A percentile compares a stretch with the other conserved stretches of the same genome.
Conservation (phyloP, 1,284 basidiomycete species). For the Mycena sp. region DNA sequence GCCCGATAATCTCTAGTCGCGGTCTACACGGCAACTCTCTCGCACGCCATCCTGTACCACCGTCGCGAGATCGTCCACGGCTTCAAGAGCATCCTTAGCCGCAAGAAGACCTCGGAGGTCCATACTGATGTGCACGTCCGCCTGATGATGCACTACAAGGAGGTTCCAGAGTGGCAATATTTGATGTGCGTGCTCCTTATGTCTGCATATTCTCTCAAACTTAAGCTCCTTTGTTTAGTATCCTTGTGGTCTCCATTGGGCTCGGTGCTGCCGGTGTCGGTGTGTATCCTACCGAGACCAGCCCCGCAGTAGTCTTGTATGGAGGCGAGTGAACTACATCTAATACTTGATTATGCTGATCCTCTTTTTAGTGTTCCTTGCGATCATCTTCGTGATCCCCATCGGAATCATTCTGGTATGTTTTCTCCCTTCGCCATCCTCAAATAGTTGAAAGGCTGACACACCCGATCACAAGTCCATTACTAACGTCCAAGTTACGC, state of each 20-base stretch:
- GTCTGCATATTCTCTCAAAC: not conserved
- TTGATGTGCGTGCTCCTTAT: slow-evolving; percentile 15
- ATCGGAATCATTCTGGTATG: slow-evolving; percentile 51
- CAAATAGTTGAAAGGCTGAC: not conserved
- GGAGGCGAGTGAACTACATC: slow-evolving; percentile 16
- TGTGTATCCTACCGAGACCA: slow-evolving; percentile 40
- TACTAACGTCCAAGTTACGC: slow-evolving; percentile 50
- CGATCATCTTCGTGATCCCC: slow-evolving; percentile 49
- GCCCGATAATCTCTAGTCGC: slow-evolving; percentile 2
- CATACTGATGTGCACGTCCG: slow-evolving; percentile 43
- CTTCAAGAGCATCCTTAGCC: slow-evolving; percentile 38
- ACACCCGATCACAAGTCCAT: too few relatives aligned
- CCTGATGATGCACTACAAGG: slow-evolving; percentile 41
- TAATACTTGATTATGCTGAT: not conserved
- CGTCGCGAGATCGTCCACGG: slow-evolving; percentile 47
- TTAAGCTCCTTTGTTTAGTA: not conserved
- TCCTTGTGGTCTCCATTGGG: slow-evolving; percentile 36
- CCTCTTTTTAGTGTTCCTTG: slow-evolving; percentile 32
- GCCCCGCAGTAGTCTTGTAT: slow-evolving; percentile 40
- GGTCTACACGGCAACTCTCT: slow-evolving; percentile 40
- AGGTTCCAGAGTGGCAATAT: slow-evolving; percentile 46
- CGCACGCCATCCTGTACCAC: slow-evolving; percentile 50
- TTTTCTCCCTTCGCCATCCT: not conserved
- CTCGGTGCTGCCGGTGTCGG: slow-evolving; percentile 36
- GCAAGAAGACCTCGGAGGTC: slow-evolving; percentile 31